These are phyloP conservation scores for Ceratobasidium sp. DNA, from an alignment of 1,284 basidiomycete species.

Conservation along the genomic window DNA sequence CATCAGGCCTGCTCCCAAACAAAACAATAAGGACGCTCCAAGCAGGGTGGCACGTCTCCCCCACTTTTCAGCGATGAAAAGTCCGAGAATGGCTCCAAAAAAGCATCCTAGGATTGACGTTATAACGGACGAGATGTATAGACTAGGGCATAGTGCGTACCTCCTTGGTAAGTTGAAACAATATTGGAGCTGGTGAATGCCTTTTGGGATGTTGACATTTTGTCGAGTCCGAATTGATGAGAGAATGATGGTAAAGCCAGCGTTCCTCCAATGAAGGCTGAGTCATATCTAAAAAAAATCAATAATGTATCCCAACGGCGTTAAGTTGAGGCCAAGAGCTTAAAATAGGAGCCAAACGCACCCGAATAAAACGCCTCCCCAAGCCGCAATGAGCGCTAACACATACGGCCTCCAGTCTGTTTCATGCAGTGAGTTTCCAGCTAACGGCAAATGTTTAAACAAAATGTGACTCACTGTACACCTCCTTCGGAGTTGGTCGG, in stretches of 20 bases:
- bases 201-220: conserved; percentile 53
- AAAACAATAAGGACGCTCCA: conserved; percentile 33
- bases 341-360: neutral
- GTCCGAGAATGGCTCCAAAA: conserved; percentile 57
- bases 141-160: neutral
- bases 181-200: conserved; percentile 59
- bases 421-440: neutral
- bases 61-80: conserved; percentile 50
- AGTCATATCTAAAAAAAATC: conserved; percentile 57
- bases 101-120: conserved; percentile 53
- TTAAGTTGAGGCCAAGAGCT: no score
- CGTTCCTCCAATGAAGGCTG: conserved; percentile 60
- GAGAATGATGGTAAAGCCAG: conserved; percentile 61
- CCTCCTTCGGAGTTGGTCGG: conserved; percentile 40
- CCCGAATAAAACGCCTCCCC: conserved; percentile 37
- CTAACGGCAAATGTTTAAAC: neutral
- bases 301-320: neutral
- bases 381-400: conserved; percentile 26
- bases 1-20: conserved; percentile 36
- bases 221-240: conserved; percentile 57
- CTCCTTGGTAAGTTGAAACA: conserved; percentile 61
- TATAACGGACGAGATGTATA: no score
- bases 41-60: conserved; percentile 43
- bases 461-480: conserved; percentile 14
- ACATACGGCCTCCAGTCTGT: conserved; percentile 34